Base-by-base conservation (phyloP, 208 protist genomes). In the Leishmania major region DNA sequence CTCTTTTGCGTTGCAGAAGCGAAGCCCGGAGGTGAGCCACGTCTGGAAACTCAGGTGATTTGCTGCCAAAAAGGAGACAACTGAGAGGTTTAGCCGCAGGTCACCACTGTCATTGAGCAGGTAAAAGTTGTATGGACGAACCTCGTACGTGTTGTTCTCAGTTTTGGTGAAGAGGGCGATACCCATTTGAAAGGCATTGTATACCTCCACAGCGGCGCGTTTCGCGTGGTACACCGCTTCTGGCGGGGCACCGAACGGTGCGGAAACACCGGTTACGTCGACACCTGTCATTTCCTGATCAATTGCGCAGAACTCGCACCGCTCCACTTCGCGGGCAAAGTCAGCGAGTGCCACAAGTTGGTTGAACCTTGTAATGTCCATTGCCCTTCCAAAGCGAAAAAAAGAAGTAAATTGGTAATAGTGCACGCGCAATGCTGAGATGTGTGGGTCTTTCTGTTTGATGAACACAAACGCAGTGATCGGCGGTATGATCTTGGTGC, bases 261-360 rank as follows among this genome's bases (percentile, higher is more conserved):
- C 69, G 7, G 82, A 75, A 11, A 69, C 25, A 31, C 80, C 89
- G 1, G 83, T 69, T 37, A 80, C 57, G 17, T 91, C 81, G 13
- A 96, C 86, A 70, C 93, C 93, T 0, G 92, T 95, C 93, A 96
- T 96, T 88, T 96, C 93, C 78, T 96, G 91, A 75, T 96, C 93
- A 25, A 95, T 67, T 3, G 91, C 89, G 77, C 78, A 92, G 75
- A 94, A 96, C 28, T 94, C 89, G 64, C 93, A 95, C 49, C 73
- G 60, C 19, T 80, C n/a, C 3, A 96, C 49, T 53, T 88, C 87
- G 13, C 71, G 59, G n/a, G 79, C 51, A 79, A 96, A 96, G 37
- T 96, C 91, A 7, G 85, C 66, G 31, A 91, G 82, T 40, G 88
- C 84, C 35, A 93, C 40, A 0, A 49, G 35, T 31, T 71, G 80